These are phyloP conservation scores for Camelina neglecta DNA, from an alignment of 345 rosid genomes.

Conservation along the genomic window DNA sequence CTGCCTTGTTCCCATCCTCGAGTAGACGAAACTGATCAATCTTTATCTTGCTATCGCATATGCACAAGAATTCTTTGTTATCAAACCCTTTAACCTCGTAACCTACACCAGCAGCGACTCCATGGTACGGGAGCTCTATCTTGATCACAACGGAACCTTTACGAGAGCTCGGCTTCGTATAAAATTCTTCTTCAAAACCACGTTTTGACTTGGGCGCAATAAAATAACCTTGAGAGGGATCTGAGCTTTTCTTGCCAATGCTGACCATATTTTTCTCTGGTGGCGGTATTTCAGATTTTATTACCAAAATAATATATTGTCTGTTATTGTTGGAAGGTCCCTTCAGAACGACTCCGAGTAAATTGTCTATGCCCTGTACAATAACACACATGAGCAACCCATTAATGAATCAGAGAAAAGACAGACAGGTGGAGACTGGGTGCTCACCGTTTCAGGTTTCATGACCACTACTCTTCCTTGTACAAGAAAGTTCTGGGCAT, in stretches of 20 bases:
- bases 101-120: slow-evolving; percentile 78
- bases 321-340: slow-evolving; percentile 52
- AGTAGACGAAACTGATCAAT: slow-evolving; percentile 74
- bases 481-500: slow-evolving; percentile 51
- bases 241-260: slow-evolving; percentile 58
- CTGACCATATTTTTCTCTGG: slow-evolving; percentile 52
- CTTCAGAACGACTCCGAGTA: slow-evolving; percentile 85
- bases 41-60: slow-evolving; percentile 63
- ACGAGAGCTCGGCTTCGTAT: slow-evolving; percentile 53
- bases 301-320: slow-evolving; percentile 72
- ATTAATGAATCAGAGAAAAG: slow-evolving; percentile 28
- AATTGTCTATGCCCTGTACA: slow-evolving; percentile 73
- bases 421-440: slow-evolving; percentile 33
- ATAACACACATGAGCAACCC: slow-evolving; percentile 31
- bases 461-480: slow-evolving; percentile 86
- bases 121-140: slow-evolving; percentile 67
- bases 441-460: slow-evolving; percentile 77
- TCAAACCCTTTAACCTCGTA: slow-evolving; percentile 86
- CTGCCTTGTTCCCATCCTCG: slow-evolving; percentile 61
- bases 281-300: slow-evolving; percentile 70
- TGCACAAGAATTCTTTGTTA: slow-evolving; percentile 63
- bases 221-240: slow-evolving; percentile 58
- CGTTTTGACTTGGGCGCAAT: slow-evolving; percentile 83
- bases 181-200: slow-evolving; percentile 64
- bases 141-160: slow-evolving; percentile 72